Base-by-base conservation (phyloP, 768 basidiomycete genomes). In the Cantharellus anzutake region DNA sequence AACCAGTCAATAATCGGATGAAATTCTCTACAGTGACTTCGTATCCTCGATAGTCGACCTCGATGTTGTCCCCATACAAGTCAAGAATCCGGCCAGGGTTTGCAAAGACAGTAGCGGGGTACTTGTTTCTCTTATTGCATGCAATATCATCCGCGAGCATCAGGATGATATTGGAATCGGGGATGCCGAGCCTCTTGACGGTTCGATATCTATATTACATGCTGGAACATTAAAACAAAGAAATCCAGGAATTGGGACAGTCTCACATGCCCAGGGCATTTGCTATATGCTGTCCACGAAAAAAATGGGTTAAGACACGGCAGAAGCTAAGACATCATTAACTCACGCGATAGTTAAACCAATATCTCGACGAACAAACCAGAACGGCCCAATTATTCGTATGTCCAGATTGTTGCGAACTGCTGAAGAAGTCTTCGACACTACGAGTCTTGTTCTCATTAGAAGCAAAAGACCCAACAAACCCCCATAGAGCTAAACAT, bases 381-480 rank as follows among this genome's bases (percentile, higher is more conserved):
- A 98, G 74, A 3, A 99, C 93, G 1, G 96, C 96, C 96, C 96
- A 99, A 69, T 98, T 98, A 68, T 98, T 99, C 3, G 94, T 96
- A 68, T 96, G 91, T 3, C 73, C 68, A 20, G 60, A 60, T 39
- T 20, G 41, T 7, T 50, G 39, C 41, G 62, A 50, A 14, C 52
- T 51, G 44, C 20, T 29, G 20, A 29, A 29, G 20, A 29, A 29
- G 20, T 29, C 20, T 29, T 29, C 20, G 20, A 29, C 20, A 29
- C 20, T 29, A 29, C 20, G 20, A 29, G 20, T 29, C 20, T 29
- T 29, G 20, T 29, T 29, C 20, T 29, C 20, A 29, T 29, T 29
- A 29, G 20, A 29, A 29, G 20, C 20, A 29, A 29, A 29, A 29
- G 20, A 29, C 20, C 20, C 20, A 29, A 29, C 20, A 29, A 29